These are phyloP conservation scores for Carex kokanica DNA, from an alignment of 176 grass and related monocot species.

Conservation along the genomic window DNA sequence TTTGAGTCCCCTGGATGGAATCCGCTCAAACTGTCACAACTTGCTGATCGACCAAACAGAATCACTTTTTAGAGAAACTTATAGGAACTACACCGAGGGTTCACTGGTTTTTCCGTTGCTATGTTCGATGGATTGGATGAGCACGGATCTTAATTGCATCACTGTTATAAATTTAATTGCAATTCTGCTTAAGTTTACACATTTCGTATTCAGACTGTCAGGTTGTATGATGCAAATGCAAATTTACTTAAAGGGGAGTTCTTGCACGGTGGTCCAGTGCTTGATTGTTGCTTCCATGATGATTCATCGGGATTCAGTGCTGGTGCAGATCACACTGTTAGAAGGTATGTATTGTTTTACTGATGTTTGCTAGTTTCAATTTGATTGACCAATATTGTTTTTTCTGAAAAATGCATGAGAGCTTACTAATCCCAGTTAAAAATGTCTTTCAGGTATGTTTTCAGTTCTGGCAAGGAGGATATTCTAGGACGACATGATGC, in stretches of 20 bases:
- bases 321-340: slow-evolving; percentile 63
- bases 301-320: slow-evolving; percentile 89
- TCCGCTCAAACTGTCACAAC: neutral
- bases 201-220: slow-evolving; percentile 49
- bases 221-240: slow-evolving; percentile 73
- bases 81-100: neutral
- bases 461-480: slow-evolving; percentile 77
- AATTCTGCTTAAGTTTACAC: neutral
- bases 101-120: neutral
- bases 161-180: neutral
- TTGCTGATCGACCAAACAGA: neutral
- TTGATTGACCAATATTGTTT: neutral
- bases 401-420: slow-evolving; percentile 1
- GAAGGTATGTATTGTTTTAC: slow-evolving; percentile 43
- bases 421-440: slow-evolving; percentile 9
- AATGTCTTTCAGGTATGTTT: slow-evolving; percentile 57
- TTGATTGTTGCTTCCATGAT: slow-evolving; percentile 98
- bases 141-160: neutral
- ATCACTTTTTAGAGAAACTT: neutral
- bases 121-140: neutral
- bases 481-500: slow-evolving; percentile 82
- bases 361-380: slow-evolving; percentile 8
- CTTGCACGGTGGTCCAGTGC: slow-evolving; percentile 62
- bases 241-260: slow-evolving; percentile 84
- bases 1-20: neutral